Base-by-base conservation (phyloP, 2,329 filamentous ascomycete genomes). In the Ceratocystis destructans region DNA sequence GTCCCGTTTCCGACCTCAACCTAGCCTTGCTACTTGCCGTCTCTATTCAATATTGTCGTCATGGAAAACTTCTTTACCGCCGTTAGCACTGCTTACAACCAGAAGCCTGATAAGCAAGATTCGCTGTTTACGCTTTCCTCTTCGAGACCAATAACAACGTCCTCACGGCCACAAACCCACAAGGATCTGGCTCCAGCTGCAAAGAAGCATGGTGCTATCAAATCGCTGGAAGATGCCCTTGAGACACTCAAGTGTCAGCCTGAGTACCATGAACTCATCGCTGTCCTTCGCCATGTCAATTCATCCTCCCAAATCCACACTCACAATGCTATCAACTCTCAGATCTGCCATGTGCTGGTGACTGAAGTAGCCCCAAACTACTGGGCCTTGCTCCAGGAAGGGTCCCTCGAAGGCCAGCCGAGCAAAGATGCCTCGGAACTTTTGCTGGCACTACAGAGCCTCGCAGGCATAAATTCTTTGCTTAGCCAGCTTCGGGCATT, bases 331-430 rank as follows among this genome's bases (percentile, higher is more conserved):
- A 12, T 63, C 17, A 53, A 17, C 15, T 64, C 64, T 0, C 88
- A 91, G 71, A 83, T 96, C 41, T 79, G 93, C 64, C 86, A 91
- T 72, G 77, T 83, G 2, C 77, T 99, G 45, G 84, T 95, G 67
- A 86, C 82, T 17, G 83, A 86, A 41, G 91, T 88, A 31, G 78
- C 90, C 6, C 88, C 89, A 1, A 89, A 92, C 72, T 96, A 93
- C 75, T 97, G 94, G 93, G 73, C 79, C 2, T 71, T 84, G 7
- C 72, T 93, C 17, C 76, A 78, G 46, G 80, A 82, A 67, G 77
- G 76, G n/a, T 73, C 72, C 2, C 37, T 73, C 45, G 69, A 25
- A 67, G 68, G 10, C 68, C 64, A 46, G 45, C 62, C 5, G 62
- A 69, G 33, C 8, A 71, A 70, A 28, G 80, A 81, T 48, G 70